Percentiles rank a stretch among this genome's conserved stretches.
These are phyloP conservation scores for Cicer yamashitae DNA, from an alignment of 306 rosid species.

Conservation along the genomic window DNA sequence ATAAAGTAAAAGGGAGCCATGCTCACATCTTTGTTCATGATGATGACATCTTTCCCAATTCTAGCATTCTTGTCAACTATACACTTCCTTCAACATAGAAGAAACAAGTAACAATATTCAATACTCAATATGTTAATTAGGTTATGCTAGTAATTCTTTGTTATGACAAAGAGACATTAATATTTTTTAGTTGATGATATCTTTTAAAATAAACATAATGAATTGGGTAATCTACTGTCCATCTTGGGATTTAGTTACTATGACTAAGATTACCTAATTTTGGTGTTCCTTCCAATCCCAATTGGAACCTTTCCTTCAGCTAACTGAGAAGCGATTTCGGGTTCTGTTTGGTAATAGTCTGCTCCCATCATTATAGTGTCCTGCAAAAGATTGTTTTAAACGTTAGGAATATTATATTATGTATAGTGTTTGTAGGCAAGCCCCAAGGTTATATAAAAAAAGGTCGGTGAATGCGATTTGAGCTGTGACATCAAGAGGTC, in stretches of 20 bases:
- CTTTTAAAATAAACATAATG: constrained; percentile 1
- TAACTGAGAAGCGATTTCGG: constrained; percentile 80
- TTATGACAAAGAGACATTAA: background rate
- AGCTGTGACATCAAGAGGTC: background rate
- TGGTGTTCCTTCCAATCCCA: constrained; percentile 81
- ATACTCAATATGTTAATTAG: background rate
- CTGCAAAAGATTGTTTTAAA: constrained; percentile 49
- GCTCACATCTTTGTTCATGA: constrained; percentile 85
- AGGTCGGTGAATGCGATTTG: background rate
- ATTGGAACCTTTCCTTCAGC: constrained; percentile 86
- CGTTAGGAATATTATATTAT: constrained; percentile 10
- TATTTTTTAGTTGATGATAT: background rate
- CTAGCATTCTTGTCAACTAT: constrained; percentile 89
- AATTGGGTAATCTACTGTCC: background rate
- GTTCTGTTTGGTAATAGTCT: constrained; percentile 87
- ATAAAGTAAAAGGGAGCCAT: constrained; percentile 31
- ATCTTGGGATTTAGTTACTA: constrained; percentile 17
- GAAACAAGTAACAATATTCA: constrained; percentile 15
- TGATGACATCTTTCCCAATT: constrained; percentile 77
- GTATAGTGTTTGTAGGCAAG: background rate
- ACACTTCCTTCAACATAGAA: constrained; percentile 69
- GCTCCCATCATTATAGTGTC: constrained; percentile 97
- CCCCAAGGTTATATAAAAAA: background rate
- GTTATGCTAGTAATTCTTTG: constrained; percentile 1
- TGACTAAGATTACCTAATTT: constrained; percentile 62